Evolutionary conservation across 352 stramenopile genomes (phyloP).

Genomic region (Phytophthora uliginosa): DNA sequence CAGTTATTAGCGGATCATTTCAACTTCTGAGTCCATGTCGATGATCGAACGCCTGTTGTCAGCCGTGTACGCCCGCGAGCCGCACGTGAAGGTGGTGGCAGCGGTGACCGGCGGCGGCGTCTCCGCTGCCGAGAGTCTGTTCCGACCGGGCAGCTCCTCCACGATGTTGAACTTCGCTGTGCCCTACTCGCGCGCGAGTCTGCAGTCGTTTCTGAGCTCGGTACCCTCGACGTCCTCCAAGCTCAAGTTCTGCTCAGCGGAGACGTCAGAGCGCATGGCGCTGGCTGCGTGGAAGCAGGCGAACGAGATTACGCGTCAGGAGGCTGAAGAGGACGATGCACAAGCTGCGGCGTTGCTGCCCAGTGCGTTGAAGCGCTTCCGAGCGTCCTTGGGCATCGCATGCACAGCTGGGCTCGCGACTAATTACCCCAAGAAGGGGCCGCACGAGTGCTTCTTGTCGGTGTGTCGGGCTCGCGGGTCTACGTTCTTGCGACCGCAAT

Average conservation of each 20-base stretch:
- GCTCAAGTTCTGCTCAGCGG: slow-evolving; percentile 60
- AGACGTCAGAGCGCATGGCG: slow-evolving; percentile 77
- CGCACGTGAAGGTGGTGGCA: slow-evolving; percentile 62
- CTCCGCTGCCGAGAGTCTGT: slow-evolving; percentile 55
- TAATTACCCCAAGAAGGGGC: slow-evolving; percentile 65
- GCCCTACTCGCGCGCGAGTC: slow-evolving; percentile 72
- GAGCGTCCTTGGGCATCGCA: slow-evolving; percentile 60
- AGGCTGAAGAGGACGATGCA: slow-evolving; percentile 37
- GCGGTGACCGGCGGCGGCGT: slow-evolving; percentile 68
- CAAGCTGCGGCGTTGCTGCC: slow-evolving; percentile 30
- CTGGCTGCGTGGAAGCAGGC: slow-evolving; percentile 59
- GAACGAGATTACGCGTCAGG: slow-evolving; percentile 45
- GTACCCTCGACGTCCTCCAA: slow-evolving; percentile 19
- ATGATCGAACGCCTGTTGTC: slow-evolving; percentile 64
- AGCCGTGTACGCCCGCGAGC: slow-evolving; percentile 65
- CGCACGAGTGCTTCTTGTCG: slow-evolving; percentile 79
- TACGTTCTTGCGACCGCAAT: slow-evolving; percentile 36
- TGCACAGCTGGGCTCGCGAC: slow-evolving; percentile 81
- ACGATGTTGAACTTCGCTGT: slow-evolving; percentile 79
- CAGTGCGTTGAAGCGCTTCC: slow-evolving; percentile 47
- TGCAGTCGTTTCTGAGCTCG: slow-evolving; percentile 59
- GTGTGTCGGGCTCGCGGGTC: slow-evolving; percentile 44
- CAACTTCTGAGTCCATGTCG: neutral
- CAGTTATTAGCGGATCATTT: neutral
- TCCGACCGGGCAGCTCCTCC: slow-evolving; percentile 68